Conservation (phyloP, 2,329 filamentous ascomycete species). For the Colletotrichum brevisporum region DNA sequence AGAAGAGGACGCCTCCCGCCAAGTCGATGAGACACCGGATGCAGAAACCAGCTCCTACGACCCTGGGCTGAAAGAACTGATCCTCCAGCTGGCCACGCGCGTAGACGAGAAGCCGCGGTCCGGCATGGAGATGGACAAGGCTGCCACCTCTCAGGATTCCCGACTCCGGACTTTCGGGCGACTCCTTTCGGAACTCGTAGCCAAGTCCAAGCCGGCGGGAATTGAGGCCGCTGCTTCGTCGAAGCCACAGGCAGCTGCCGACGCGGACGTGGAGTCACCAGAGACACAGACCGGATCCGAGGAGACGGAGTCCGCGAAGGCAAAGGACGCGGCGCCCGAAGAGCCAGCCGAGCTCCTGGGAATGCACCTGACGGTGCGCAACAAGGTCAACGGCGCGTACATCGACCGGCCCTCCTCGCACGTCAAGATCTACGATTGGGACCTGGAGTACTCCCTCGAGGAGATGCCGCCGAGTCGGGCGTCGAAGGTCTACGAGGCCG, state of each 20-base stretch:
- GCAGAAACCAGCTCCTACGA: constrained; percentile 25
- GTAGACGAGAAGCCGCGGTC: constrained; percentile 54
- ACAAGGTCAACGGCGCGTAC: constrained; percentile 76
- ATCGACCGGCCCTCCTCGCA: constrained; percentile 71
- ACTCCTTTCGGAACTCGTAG: constrained; percentile 64
- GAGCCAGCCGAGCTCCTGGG: constrained; percentile 66
- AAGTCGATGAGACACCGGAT: constrained; percentile 10
- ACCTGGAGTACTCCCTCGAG: constrained; percentile 82
- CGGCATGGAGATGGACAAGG: constrained; percentile 43
- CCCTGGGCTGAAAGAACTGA: constrained; percentile 61
- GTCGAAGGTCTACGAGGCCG: constrained; percentile 66
- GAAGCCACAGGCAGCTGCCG: background rate
- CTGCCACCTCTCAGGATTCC: constrained; percentile 47
- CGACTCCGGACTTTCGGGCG: constrained; percentile 65
- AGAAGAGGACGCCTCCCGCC: background rate
- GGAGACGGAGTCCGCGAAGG: constrained; percentile 3
- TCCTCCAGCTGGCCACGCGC: constrained; percentile 64
- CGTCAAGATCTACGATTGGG: constrained; percentile 70
- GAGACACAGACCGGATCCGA: background rate
- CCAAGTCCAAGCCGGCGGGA: constrained; percentile 40
- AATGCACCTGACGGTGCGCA: constrained; percentile 80
- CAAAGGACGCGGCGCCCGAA: constrained; percentile 30
- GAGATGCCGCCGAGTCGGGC: constrained; percentile 68
- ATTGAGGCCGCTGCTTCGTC: background rate
- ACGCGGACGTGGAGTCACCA: background rate